Conservation (phyloP, 495 filamentous ascomycete genomes). For the Aspergillus conjunctus region DNA sequence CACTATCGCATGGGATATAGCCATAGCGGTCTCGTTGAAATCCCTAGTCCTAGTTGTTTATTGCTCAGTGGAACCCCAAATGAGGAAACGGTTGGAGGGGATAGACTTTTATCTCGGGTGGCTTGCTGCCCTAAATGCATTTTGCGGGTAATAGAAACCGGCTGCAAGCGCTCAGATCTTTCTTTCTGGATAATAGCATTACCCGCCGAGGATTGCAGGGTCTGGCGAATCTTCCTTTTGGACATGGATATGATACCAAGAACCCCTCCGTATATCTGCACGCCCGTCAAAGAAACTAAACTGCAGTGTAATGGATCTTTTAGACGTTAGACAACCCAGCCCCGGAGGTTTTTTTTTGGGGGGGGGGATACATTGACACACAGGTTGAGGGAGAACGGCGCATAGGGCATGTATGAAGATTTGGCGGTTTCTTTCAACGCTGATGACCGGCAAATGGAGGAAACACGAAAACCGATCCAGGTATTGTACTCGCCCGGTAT, state of each 20-base stretch:
- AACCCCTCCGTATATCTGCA: background rate
- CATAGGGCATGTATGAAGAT: no score
- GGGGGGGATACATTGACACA: background rate
- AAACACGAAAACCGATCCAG: no score
- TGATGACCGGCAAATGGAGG: background rate
- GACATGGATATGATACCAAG: no score
- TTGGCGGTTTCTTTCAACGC: background rate
- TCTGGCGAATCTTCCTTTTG: background rate
- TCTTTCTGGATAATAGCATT: background rate
- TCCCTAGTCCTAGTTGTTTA: no score
- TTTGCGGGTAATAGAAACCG: background rate
- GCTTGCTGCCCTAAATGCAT: no score
- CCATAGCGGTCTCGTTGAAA: no score
- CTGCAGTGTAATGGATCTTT: background rate
- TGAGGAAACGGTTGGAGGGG: no score
- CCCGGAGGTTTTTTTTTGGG: background rate
- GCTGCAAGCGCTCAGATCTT: background rate
- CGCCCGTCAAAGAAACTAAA: background rate
- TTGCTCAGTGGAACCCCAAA: no score
- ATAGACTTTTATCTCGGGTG: no score
- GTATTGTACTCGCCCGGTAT: no score
- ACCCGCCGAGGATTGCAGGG: background rate
- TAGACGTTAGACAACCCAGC: background rate
- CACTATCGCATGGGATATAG: no score
- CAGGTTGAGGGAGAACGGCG: background rate